Evolutionary conservation across 2,329 filamentous ascomycete genomes (phyloP).

Genomic region (Trichoderma atrobrunneum): DNA sequence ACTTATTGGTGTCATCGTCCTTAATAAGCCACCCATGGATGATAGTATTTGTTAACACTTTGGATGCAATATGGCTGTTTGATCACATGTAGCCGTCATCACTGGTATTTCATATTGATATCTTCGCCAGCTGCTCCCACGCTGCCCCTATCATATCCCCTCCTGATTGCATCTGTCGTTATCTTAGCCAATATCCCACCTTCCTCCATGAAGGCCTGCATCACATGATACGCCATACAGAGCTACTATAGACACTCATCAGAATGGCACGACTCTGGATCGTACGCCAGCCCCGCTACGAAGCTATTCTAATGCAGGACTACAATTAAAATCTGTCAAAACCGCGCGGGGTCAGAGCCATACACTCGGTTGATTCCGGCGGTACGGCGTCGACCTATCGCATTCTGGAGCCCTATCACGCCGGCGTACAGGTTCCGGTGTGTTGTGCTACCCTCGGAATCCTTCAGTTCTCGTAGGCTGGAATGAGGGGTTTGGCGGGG

Average conservation of each 20-base stretch:
- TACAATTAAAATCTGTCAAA: background rate
- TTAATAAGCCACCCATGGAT: background rate
- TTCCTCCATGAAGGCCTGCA: background rate
- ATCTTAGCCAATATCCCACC: background rate
- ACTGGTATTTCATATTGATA: background rate
- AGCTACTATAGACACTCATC: background rate
- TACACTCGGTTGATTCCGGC: background rate
- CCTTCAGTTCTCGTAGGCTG: background rate
- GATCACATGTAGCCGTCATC: background rate
- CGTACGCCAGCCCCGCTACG: background rate
- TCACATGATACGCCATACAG: background rate
- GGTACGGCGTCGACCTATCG: background rate
- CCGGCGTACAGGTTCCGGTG: background rate
- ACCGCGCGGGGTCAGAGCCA: background rate
- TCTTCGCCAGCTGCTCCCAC: background rate
- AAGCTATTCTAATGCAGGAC: background rate
- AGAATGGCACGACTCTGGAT: background rate
- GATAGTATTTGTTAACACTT: background rate
- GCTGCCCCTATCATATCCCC: background rate
- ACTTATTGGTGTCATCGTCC: background rate
- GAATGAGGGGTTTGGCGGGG: background rate
- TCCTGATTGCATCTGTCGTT: background rate
- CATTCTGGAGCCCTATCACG: background rate
- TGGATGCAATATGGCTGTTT: background rate
- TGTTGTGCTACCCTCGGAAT: background rate